Conservation (phyloP, 306 rosid species). For the Pterocarpus macrocarpus region DNA sequence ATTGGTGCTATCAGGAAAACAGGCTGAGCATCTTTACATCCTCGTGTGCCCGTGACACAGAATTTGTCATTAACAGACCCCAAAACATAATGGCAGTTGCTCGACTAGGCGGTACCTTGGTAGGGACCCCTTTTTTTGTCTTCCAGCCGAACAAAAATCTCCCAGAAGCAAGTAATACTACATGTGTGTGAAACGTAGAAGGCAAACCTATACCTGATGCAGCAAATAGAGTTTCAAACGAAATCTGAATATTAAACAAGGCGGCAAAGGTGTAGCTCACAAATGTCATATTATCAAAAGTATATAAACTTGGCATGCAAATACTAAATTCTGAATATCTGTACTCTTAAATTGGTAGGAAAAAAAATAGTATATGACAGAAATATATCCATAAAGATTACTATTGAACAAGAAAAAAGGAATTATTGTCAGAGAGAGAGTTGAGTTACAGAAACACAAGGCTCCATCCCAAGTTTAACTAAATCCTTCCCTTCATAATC, state of each 20-base stretch:
- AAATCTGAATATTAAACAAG: no score
- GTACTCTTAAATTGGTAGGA: no score
- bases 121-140: conserved; percentile 15
- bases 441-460: no score
- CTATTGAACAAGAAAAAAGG: no score
- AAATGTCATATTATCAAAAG: neutral
- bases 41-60: conserved; percentile 34
- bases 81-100: conserved; percentile 32
- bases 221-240: no score
- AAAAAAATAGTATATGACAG: no score
- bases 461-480: no score
- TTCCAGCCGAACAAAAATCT: neutral
- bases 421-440: no score
- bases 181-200: neutral
- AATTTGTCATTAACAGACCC: conserved; percentile 5
- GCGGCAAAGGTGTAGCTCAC: no score
- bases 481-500: no score
- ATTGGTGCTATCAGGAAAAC: conserved; percentile 1
- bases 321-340: no score
- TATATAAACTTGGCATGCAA: neutral
- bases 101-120: neutral
- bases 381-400: no score
- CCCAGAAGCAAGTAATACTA: neutral
- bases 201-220: conserved; percentile 1
- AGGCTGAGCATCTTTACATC: conserved; percentile 13